Evolutionary conservation across 129 eudicot genomes (phyloP).

Genomic region (Dittrichia graveolens): DNA sequence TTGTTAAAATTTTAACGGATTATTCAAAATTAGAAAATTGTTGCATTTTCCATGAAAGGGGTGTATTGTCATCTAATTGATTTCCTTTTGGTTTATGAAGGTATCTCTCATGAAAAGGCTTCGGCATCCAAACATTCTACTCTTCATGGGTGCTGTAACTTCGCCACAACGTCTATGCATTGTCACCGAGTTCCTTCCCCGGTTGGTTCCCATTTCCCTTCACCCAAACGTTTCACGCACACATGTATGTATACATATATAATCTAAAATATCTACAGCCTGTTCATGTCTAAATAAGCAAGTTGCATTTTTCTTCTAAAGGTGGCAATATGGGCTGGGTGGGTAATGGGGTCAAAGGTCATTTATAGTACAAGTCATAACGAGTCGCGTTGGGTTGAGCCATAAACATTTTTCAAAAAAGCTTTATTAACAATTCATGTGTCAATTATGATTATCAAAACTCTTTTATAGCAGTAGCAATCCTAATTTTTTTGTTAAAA

Average conservation of each 20-base stretch:
- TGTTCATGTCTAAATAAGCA: not conserved
- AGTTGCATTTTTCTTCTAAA: not conserved
- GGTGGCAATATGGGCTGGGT: not conserved
- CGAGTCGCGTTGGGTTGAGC: not conserved
- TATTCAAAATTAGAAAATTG: not conserved
- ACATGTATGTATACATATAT: not conserved
- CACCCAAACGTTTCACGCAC: not conserved
- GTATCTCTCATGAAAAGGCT: constrained; percentile 96
- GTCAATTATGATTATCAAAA: not conserved
- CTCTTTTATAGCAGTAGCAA: not conserved
- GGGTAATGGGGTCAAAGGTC: no score
- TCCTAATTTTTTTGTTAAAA: not conserved
- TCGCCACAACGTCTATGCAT: constrained; percentile 95
- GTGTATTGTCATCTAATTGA: constrained; percentile 3
- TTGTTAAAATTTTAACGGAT: not conserved
- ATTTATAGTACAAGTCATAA: no score
- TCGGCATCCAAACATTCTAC: constrained; percentile 92
- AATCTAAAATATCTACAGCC: not conserved
- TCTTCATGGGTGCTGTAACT: constrained; percentile 97
- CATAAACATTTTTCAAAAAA: not conserved
- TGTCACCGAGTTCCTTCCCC: constrained; percentile 97
- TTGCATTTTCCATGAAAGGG: constrained; percentile 13
- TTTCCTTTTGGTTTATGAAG: constrained; percentile 38
- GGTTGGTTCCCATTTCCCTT: constrained; percentile 52
- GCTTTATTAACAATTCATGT: not conserved